Percentiles rank a stretch among this genome's conserved stretches.
Conservation (phyloP, 73 alveolate genomes). For the Paraurostyla sp. region DNA sequence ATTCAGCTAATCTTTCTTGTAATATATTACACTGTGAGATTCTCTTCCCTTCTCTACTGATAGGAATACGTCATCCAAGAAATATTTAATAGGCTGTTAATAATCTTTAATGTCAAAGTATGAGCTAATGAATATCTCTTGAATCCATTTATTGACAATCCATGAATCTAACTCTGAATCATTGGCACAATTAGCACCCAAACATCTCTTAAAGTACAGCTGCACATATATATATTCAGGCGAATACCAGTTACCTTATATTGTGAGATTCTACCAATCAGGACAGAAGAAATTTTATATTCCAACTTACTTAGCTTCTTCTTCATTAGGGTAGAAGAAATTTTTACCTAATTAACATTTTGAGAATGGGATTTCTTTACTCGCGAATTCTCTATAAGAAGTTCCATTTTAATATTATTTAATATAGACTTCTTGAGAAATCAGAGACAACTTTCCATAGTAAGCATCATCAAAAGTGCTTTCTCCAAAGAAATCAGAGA, state of each 20-base stretch:
- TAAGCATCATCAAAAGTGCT: not conserved
- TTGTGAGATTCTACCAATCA: not conserved
- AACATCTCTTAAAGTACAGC: slow-evolving; percentile 1
- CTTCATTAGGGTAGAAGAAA: not conserved
- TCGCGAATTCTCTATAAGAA: not conserved
- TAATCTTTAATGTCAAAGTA: not conserved
- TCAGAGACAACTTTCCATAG: not conserved
- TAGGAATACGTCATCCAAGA: not conserved
- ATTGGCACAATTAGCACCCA: slow-evolving; percentile 7
- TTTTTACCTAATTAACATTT: not conserved
- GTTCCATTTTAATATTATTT: not conserved
- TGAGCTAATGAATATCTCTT: slow-evolving; percentile 1
- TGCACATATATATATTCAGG: not conserved
- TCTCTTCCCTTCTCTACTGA: not conserved
- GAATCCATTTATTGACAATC: not conserved
- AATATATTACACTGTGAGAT: not conserved
- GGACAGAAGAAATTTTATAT: slow-evolving; percentile 8
- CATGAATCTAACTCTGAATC: slow-evolving; percentile 3
- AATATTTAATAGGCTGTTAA: not conserved
- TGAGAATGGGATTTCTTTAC: not conserved
- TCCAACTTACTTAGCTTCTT: not conserved
- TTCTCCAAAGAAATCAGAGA: slow-evolving; percentile 1
- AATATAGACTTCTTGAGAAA: not conserved
- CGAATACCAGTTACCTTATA: slow-evolving; percentile 40
- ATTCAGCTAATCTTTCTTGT: not conserved